Percentiles rank a stretch among this genome's conserved stretches.
Evolutionary conservation across 2,329 filamentous ascomycete species (phyloP).

Genomic region (Sporothrix schenckii): DNA sequence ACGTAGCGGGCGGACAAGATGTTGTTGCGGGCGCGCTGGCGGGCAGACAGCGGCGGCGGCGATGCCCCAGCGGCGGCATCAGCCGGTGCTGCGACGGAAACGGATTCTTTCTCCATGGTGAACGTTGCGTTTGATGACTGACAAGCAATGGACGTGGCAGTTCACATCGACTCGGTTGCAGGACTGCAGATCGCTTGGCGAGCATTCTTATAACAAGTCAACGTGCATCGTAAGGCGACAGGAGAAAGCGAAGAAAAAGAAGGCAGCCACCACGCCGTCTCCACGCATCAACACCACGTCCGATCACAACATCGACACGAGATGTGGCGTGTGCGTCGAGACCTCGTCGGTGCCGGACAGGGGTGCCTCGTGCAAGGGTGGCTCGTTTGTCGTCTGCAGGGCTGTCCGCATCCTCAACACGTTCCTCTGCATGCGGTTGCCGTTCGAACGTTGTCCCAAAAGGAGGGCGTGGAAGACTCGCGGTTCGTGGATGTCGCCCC

Average conservation of each 20-base stretch:
- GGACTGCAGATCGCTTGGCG: too few species aligned
- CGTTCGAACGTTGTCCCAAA: too few species aligned
- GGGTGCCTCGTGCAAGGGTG: too few species aligned
- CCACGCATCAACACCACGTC: too few species aligned
- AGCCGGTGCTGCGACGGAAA: not conserved
- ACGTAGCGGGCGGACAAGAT: slow-evolving; percentile 25
- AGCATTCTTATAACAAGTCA: too few species aligned
- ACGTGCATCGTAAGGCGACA: not conserved
- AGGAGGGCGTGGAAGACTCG: not conserved
- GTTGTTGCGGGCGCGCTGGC: slow-evolving; percentile 21
- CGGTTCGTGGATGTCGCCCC: not conserved
- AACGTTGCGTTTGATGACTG: not conserved
- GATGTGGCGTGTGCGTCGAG: slow-evolving; percentile 15
- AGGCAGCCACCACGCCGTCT: not conserved
- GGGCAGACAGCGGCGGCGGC: too few species aligned
- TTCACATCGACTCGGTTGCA: too few species aligned
- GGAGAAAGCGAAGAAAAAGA: not conserved
- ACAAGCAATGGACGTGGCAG: too few species aligned
- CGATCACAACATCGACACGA: slow-evolving; percentile 26
- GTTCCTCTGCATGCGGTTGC: too few species aligned
- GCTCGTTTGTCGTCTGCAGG: too few species aligned
- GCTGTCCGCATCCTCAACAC: too few species aligned
- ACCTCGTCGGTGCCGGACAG: too few species aligned
- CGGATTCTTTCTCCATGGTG: slow-evolving; percentile 14
- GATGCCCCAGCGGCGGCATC: not conserved